phyloP scores from a whole-genome alignment of 1,284 basidiomycete species.

The Vanrija humicola region DNA sequence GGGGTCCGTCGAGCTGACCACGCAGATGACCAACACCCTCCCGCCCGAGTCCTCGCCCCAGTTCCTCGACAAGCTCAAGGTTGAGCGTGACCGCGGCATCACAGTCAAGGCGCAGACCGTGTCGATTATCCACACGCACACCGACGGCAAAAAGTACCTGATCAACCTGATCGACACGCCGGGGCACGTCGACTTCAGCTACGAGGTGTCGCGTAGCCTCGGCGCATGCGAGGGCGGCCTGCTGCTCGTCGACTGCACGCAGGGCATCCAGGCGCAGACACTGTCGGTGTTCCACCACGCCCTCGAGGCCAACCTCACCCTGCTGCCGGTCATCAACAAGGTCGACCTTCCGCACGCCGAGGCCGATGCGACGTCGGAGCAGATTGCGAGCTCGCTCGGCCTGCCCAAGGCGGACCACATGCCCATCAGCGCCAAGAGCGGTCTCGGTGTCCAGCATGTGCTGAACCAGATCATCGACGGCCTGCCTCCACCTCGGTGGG shows the following conservation, averaged over 20 bases:
- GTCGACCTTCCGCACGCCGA: slow-evolving; percentile 85
- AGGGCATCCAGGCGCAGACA: slow-evolving; percentile 96
- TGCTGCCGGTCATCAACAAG: slow-evolving; percentile 95
- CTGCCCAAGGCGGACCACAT: slow-evolving; percentile 68
- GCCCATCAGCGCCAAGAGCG: slow-evolving; percentile 88
- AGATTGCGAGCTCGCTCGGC: slow-evolving; percentile 77
- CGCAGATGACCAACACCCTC: slow-evolving; percentile 81
- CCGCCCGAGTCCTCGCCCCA: slow-evolving; percentile 63
- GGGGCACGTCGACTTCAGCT: slow-evolving; percentile 93
- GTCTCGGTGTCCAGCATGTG: slow-evolving; percentile 67
- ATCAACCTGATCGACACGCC: slow-evolving; percentile 98
- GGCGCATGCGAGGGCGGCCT: slow-evolving; percentile 92
- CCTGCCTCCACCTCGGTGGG: slow-evolving; percentile 66
- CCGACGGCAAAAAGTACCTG: slow-evolving; percentile 61
- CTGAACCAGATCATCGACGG: slow-evolving; percentile 75
- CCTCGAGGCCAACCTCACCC: slow-evolving; percentile 70
- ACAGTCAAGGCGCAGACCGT: slow-evolving; percentile 88
- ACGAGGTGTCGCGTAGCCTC: slow-evolving; percentile 90
- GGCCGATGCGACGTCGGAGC: slow-evolving; percentile 70
- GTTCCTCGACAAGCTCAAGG: slow-evolving; percentile 94
- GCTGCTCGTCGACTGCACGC: slow-evolving; percentile 83
- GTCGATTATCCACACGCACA: slow-evolving; percentile 74
- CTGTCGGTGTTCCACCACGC: slow-evolving; percentile 92
- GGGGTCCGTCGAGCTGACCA: slow-evolving; percentile 6
- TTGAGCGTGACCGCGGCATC: slow-evolving; percentile 64